Conservation (phyloP, 2,329 filamentous ascomycete genomes). For the Cordyceps fumosorosea region DNA sequence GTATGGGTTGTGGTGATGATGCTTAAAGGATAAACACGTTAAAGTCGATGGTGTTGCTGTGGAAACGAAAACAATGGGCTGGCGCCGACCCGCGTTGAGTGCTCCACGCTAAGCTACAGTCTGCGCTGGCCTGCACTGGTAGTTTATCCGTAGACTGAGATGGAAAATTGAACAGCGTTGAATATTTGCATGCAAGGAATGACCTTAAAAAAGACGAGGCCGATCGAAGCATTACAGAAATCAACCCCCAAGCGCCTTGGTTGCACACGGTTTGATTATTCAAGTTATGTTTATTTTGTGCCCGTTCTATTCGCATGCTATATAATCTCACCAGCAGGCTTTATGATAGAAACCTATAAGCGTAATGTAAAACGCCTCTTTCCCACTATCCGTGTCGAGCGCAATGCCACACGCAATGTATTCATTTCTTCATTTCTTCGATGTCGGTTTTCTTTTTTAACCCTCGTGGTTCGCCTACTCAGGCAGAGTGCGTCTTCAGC, state of each 20-base stretch:
- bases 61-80: slow-evolving; percentile 7
- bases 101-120: not conserved
- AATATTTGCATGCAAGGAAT: no score
- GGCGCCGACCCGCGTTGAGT: not conserved
- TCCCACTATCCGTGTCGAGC: not conserved
- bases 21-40: not conserved
- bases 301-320: not conserved
- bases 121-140: no score
- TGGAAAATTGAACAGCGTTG: no score
- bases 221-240: no score
- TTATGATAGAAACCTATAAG: not conserved
- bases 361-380: slow-evolving; percentile 2
- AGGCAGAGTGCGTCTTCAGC: slow-evolving; percentile 23
- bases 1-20: not conserved
- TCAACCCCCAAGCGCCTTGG: no score
- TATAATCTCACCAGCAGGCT: not conserved
- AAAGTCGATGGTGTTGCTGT: slow-evolving; percentile 4
- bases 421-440: not conserved
- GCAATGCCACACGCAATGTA: not conserved
- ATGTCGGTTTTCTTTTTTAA: not conserved
- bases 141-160: no score
- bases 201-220: no score
- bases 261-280: no score
- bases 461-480: not conserved
- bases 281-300: not conserved